These are phyloP conservation scores for Rhododendron mucronatum DNA, from an alignment of 148 eudicot species.

Conservation along the genomic window DNA sequence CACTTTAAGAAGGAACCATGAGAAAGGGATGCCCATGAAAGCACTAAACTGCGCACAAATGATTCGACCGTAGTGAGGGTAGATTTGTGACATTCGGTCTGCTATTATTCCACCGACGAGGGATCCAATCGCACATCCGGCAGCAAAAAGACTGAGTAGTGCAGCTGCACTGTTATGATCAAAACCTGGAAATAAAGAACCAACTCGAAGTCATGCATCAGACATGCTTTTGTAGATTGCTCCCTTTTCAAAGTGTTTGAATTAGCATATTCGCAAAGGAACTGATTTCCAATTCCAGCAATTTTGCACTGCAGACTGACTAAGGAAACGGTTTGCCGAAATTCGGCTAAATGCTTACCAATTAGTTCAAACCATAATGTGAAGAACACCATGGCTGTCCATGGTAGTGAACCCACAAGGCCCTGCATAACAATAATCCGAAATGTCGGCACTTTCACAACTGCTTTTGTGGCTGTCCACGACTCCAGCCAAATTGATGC, in stretches of 20 bases:
- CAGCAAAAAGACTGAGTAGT: conserved; percentile 69
- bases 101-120: conserved; percentile 80
- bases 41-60: conserved; percentile 97
- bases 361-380: conserved; percentile 94
- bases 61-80: conserved; percentile 70
- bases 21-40: conserved; percentile 89
- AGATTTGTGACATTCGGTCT: conserved; percentile 48
- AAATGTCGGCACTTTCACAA: conserved; percentile 70
- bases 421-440: conserved; percentile 94
- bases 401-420: conserved; percentile 86
- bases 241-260: not conserved
- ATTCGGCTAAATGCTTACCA: conserved; percentile 43
- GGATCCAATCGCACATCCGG: conserved; percentile 73
- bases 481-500: conserved; percentile 74
- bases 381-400: conserved; percentile 97
- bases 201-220: not conserved
- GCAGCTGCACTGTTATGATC: conserved; percentile 71
- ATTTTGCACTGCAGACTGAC: not conserved
- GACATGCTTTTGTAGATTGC: not conserved
- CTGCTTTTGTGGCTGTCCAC: conserved; percentile 67
- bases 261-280: not conserved
- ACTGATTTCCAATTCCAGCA: not conserved
- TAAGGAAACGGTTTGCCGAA: not conserved
- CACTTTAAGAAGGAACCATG: conserved; percentile 63
- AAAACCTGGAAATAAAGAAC: conserved; percentile 50